Percentiles rank a stretch among this genome's conserved stretches.
phyloP scores from a whole-genome alignment of 129 eudicot genomes.

The Scalesia atractyloides region DNA sequence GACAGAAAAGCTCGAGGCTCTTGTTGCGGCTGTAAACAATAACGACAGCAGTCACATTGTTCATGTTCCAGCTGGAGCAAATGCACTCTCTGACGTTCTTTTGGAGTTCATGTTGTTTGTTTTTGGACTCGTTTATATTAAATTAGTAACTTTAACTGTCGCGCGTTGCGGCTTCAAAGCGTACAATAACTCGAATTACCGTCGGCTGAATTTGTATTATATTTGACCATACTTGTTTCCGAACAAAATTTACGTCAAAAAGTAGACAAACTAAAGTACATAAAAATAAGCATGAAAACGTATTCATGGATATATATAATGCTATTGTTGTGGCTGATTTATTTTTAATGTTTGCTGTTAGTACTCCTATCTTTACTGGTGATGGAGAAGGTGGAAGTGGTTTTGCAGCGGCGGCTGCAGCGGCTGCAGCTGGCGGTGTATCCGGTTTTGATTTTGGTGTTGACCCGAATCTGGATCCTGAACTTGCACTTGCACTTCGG shows the following conservation, averaged over 20 bases:
- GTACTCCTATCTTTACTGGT: constrained; percentile 92
- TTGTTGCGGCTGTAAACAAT: constrained; percentile 90
- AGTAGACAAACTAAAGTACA: too few relatives aligned
- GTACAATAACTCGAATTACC: too few relatives aligned
- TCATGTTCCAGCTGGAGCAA: constrained; percentile 81
- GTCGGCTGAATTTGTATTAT: too few relatives aligned
- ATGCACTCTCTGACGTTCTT: constrained; percentile 87
- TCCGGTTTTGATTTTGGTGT: constrained; percentile 97
- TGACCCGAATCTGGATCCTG: constrained; percentile 96
- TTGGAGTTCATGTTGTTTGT: constrained; percentile 54
- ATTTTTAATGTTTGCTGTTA: constrained; percentile 24
- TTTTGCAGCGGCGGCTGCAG: constrained; percentile 89
- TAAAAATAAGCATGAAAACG: too few relatives aligned
- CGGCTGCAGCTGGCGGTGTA: constrained; percentile 92
- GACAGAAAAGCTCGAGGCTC: constrained; percentile 87
- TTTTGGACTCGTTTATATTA: not conserved
- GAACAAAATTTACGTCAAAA: too few relatives aligned
- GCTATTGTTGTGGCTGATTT: constrained; percentile 2
- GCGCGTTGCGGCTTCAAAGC: too few relatives aligned
- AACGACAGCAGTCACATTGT: constrained; percentile 95
- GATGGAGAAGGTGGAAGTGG: constrained; percentile 99
- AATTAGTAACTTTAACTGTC: not conserved
- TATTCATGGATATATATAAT: too few relatives aligned
- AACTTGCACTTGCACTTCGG: constrained; percentile 97
- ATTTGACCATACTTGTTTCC: too few relatives aligned